Evolutionary conservation across 2,329 filamentous ascomycete species (phyloP).

Genomic region (Claviceps sorghi): DNA sequence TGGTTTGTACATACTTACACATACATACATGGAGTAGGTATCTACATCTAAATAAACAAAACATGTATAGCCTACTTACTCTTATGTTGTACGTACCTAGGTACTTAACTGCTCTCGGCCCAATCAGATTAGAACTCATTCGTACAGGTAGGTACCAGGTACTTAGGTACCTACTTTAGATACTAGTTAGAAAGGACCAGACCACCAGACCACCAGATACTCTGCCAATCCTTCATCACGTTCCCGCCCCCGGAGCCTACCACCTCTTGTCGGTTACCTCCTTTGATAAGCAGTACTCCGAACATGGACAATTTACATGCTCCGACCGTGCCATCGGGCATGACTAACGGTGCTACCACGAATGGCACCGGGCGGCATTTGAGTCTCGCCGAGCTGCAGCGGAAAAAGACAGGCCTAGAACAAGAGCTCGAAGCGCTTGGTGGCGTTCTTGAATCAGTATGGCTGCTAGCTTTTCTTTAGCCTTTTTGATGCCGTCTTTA

Average conservation of each 20-base stretch:
- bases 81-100: too few relatives aligned
- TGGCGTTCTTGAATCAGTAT: constrained; percentile 74
- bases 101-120: not conserved
- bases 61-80: too few relatives aligned
- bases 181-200: not conserved
- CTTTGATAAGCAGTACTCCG: not conserved
- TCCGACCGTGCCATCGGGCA: constrained; percentile 55
- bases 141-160: too few relatives aligned
- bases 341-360: constrained; percentile 44
- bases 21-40: too few relatives aligned
- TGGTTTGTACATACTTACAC: not conserved
- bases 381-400: constrained; percentile 65
- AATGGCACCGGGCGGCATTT: constrained; percentile 51
- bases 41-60: too few relatives aligned
- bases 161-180: too few relatives aligned
- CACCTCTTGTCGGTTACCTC: not conserved
- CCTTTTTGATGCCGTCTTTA: not conserved
- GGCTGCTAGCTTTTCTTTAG: constrained; percentile 17
- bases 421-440: constrained; percentile 74
- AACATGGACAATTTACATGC: constrained; percentile 43
- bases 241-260: not conserved
- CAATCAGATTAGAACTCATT: not conserved
- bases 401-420: constrained; percentile 73
- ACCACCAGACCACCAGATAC: not conserved
- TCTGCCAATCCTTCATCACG: not conserved